Evolutionary conservation across 2,329 filamentous ascomycete species (phyloP).

Genomic region (Penicillium olsonii): DNA sequence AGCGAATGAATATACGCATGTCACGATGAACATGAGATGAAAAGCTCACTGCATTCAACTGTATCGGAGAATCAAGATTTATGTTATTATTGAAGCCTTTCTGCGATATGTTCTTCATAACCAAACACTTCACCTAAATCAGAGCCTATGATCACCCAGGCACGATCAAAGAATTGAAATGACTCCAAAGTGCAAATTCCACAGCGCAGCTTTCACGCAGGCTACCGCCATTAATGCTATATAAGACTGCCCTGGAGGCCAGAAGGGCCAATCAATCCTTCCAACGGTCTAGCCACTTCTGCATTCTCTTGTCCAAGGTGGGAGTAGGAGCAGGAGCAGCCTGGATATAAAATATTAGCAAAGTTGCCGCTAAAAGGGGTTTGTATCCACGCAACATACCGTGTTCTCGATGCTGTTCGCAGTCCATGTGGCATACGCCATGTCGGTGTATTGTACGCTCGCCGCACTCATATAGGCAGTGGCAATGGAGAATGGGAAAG

Average conservation of each 20-base stretch:
- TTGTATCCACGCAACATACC: conserved; percentile 45
- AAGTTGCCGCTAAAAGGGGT: conserved; percentile 8
- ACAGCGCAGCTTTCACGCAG: not conserved
- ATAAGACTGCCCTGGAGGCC: not conserved
- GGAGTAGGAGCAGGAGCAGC: conserved; percentile 54
- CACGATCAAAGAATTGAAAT: not conserved
- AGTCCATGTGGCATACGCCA: conserved; percentile 53
- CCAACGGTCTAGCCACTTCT: conserved; percentile 60
- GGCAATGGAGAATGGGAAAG: conserved; percentile 56
- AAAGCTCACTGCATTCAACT: conserved; percentile 2
- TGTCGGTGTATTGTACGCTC: conserved; percentile 53
- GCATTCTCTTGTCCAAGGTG: conserved; percentile 54
- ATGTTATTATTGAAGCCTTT: not conserved
- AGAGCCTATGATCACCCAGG: not conserved
- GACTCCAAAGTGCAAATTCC: not conserved
- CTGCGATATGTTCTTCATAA: not conserved
- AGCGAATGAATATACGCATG: conserved; percentile 1
- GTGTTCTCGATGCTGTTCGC: conserved; percentile 59
- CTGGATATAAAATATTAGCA: conserved; percentile 37
- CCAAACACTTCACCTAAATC: not conserved
- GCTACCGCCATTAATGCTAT: not conserved
- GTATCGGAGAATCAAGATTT: not conserved
- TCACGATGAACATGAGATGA: conserved; percentile 2
- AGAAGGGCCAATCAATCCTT: conserved; percentile 51
- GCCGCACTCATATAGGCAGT: conserved; percentile 51